A percentile compares a stretch with the other conserved stretches of the same genome.
phyloP scores from a whole-genome alignment of 805 yeast species.

The Kodamaea kaohsiungensis region DNA sequence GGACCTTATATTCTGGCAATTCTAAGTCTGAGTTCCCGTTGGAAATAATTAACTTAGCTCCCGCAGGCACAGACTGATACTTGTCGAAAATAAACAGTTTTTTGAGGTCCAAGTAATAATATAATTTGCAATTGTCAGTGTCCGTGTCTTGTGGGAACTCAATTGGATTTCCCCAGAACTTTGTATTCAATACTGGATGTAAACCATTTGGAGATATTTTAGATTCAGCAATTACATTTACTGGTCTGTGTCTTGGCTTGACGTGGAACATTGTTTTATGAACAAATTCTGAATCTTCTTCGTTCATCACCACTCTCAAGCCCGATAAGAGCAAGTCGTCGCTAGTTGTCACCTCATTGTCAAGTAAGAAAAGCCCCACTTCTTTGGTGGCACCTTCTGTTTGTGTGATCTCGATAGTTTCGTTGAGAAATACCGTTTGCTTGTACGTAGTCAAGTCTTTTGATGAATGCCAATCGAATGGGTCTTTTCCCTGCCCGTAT shows the following conservation, averaged over 20 bases:
- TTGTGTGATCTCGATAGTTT: neutral
- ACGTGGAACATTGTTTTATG: slow-evolving; percentile 43
- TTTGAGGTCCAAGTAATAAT: slow-evolving; percentile 32
- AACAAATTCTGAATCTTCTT: slow-evolving; percentile 19
- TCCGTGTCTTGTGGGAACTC: slow-evolving; percentile 26
- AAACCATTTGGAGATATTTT: slow-evolving; percentile 28
- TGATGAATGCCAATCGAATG: slow-evolving; percentile 5
- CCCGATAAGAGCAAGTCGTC: slow-evolving; percentile 42
- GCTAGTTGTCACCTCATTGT: slow-evolving; percentile 23
- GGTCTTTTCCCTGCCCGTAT: neutral
- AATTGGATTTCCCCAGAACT: slow-evolving; percentile 6
- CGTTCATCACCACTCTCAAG: slow-evolving; percentile 26
- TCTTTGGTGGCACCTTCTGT: slow-evolving; percentile 23
- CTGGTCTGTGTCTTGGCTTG: slow-evolving; percentile 38
- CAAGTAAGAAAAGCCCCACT: slow-evolving; percentile 37
- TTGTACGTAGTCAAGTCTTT: slow-evolving; percentile 4
- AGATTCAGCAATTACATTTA: slow-evolving; percentile 5
- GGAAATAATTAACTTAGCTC: slow-evolving; percentile 22
- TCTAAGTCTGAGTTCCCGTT: slow-evolving; percentile 40
- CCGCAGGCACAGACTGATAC: slow-evolving; percentile 33
- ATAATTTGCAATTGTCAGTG: slow-evolving; percentile 29
- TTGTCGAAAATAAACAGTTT: slow-evolving; percentile 39
- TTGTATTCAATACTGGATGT: slow-evolving; percentile 36
- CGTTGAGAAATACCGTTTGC: neutral
- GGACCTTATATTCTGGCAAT: slow-evolving; percentile 38